phyloP scores from a whole-genome alignment of 108 stramenopile species.

The Skeletonema grethae region DNA sequence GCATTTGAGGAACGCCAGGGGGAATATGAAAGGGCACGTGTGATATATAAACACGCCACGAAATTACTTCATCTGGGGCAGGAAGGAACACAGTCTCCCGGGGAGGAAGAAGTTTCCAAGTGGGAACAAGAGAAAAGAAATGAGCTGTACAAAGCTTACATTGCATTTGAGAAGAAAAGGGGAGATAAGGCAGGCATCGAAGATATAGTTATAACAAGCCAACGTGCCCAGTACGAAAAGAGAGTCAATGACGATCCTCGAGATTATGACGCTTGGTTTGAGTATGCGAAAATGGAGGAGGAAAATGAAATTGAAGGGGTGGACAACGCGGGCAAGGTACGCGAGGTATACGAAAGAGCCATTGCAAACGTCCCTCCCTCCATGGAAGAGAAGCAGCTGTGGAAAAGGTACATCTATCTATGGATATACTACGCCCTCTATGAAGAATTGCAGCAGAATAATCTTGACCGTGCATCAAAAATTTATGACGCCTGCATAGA shows the following conservation, averaged over 20 bases:
- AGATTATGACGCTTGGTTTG: constrained; percentile 99
- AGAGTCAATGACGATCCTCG: constrained; percentile 74
- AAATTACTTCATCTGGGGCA: constrained; percentile 77
- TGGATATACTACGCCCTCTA: constrained; percentile 97
- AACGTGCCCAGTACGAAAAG: constrained; percentile 88
- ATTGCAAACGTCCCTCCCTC: constrained; percentile 91
- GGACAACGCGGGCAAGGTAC: constrained; percentile 45
- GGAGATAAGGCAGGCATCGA: constrained; percentile 92
- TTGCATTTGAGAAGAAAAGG: constrained; percentile 98
- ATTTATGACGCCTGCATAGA: constrained; percentile 88
- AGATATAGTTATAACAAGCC: constrained; percentile 83
- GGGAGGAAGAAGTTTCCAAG: constrained; percentile 44
- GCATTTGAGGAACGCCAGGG: constrained; percentile 94
- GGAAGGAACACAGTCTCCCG: constrained; percentile 36
- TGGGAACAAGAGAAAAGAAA: constrained; percentile 82
- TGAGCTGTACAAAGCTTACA: constrained; percentile 93
- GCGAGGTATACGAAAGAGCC: constrained; percentile 95
- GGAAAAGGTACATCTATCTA: constrained; percentile 97
- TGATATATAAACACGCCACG: constrained; percentile 96
- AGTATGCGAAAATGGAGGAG: constrained; percentile 95
- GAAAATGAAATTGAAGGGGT: constrained; percentile 48
- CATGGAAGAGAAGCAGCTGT: constrained; percentile 87
- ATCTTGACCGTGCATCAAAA: constrained; percentile 83
- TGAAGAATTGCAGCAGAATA: constrained; percentile 88
- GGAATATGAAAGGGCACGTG: constrained; percentile 96